Base-by-base conservation (phyloP, 441 rosid genomes). In the Gossypium armourianum region DNA sequence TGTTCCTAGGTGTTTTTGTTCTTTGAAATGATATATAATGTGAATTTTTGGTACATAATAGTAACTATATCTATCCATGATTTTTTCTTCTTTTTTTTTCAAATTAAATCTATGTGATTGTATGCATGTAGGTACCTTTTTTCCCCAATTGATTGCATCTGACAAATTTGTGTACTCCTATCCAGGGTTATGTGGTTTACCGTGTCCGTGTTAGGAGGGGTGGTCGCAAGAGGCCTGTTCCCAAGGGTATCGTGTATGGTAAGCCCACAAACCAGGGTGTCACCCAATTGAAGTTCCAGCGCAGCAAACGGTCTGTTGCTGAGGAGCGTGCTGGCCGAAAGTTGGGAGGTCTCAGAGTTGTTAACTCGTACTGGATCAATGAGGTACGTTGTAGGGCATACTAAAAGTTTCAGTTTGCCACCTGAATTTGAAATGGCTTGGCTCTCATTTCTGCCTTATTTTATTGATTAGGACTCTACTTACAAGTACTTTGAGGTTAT, bases 241-340 rank as follows among this genome's bases (percentile, higher is more conserved):
- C 97, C 65, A 93, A 93, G 82, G 96, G 97, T 86, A 93, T 93
- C 73, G 97, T 93, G 45, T 93, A 91, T 77, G 98, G 98, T 32
- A 93, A 93, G 82, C 99, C 99, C 56, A 92, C 97, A 2, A 94
- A 94, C 90, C 97, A 94, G 87, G 97, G 99, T 79, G 97, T 94
- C 1, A 94, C 99, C n/a, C 99, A 94, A 70, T 86, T 94, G 75
- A 94, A 94, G 80, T 94, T 94, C 66, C 97, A 92, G 86, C 82
- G 97, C 7, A 90, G 97, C 83, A 94, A 94, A 93, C 81, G 99
- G 59, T 90, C 96, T 20, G 97, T 94, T 52, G 97, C 99, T 0
- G 99, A 94, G 86, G 97, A 94, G 85, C 96, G 99, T 70, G 97
- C 99, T 77, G 97, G 99, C 12, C 81, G 97, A 62, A 92, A 87